phyloP scores from a whole-genome alignment of 441 rosid genomes.

The Dalechampia spathulata region DNA sequence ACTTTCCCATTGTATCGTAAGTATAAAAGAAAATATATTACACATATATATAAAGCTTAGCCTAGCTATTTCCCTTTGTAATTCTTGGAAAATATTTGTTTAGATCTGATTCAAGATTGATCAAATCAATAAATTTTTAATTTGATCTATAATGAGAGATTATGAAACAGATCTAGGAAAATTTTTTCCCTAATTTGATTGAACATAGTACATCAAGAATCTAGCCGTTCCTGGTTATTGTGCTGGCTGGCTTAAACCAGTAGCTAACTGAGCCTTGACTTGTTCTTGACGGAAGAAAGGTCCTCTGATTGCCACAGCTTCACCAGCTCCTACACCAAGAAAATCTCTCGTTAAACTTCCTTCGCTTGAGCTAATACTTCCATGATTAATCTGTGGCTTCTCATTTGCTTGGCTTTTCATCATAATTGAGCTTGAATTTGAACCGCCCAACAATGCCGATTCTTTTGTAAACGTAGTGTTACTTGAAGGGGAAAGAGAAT shows the following conservation, averaged over 20 bases:
- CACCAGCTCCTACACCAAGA: constrained; percentile 43
- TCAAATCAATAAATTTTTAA: no score
- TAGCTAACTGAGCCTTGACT: constrained; percentile 21
- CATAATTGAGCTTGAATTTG: constrained; percentile 13
- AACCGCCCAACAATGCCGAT: constrained; percentile 10
- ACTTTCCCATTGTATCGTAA: no score
- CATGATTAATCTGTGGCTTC: no score
- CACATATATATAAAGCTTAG: no score
- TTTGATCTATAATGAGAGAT: no score
- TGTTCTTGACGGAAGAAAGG: constrained; percentile 34
- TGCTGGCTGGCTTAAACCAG: constrained; percentile 19
- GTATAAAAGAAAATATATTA: no score
- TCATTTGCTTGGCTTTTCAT: no score
- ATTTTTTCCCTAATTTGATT: background rate
- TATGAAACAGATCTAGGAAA: no score
- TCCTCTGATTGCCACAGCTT: constrained; percentile 16
- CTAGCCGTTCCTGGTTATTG: background rate
- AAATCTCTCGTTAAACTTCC: constrained; percentile 46
- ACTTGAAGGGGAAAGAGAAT: constrained; percentile 19
- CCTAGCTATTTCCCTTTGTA: no score
- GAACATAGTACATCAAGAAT: background rate
- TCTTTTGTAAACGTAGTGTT: constrained; percentile 1
- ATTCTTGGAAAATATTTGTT: no score
- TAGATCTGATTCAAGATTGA: no score
- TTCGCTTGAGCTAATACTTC: no score